These are phyloP conservation scores for Austroboletus olivaceoglutinosus DNA, from an alignment of 1,284 basidiomycete genomes.

Conservation along the genomic window DNA sequence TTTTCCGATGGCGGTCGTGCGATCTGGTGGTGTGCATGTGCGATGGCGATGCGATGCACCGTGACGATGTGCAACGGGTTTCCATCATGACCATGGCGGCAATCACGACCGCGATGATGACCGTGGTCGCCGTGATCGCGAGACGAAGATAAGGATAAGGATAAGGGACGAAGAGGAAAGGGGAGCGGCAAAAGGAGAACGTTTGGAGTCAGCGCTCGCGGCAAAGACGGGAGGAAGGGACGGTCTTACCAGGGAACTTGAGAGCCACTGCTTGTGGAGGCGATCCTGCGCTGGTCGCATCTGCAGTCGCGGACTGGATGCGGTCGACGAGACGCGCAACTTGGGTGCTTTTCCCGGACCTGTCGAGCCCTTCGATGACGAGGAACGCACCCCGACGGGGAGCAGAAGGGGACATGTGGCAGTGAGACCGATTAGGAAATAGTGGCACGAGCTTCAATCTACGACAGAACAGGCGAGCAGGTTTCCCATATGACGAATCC, in stretches of 20 bases:
- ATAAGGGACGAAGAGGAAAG: not conserved
- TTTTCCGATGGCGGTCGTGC: conserved; percentile 87
- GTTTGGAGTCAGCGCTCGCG: not conserved
- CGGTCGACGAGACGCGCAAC: conserved; percentile 53
- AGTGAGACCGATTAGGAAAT: not conserved
- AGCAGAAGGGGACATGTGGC: conserved; percentile 22
- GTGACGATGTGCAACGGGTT: not conserved
- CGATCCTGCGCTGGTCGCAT: conserved; percentile 35
- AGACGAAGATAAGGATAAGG: not conserved
- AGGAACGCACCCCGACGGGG: conserved; percentile 73
- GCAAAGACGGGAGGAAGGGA: not conserved
- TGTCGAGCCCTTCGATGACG: conserved; percentile 91
- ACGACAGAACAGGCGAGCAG: no score
- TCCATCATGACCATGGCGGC: no score
- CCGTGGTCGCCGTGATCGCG: not conserved
- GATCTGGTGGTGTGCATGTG: conserved; percentile 54
- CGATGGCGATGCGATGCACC: not conserved
- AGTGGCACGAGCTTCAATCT: no score
- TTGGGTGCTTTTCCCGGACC: conserved; percentile 91
- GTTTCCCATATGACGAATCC: no score
- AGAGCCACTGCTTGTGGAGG: conserved; percentile 46
- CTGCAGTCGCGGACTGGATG: conserved; percentile 11
- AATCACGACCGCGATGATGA: not conserved
- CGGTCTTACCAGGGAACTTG: conserved; percentile 80
- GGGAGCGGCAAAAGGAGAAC: not conserved